Percentiles rank a stretch among this genome's conserved stretches.
phyloP scores from a whole-genome alignment of 1,139 yeast species.

The Candida glucosophila region DNA sequence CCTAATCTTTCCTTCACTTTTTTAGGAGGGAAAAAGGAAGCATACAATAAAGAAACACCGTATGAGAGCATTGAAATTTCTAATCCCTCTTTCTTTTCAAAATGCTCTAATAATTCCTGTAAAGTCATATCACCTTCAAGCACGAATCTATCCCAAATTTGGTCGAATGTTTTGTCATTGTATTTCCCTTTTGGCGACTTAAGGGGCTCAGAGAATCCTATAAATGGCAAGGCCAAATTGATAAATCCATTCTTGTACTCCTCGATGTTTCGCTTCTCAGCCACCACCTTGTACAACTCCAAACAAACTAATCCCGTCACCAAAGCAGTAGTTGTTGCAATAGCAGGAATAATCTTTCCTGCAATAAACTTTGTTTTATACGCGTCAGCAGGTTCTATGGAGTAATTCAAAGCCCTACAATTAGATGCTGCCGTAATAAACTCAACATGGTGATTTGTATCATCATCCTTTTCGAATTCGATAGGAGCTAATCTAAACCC shows the following conservation, averaged over 20 bases:
- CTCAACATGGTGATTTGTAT: constrained; percentile 90
- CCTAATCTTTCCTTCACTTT: constrained; percentile 72
- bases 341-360: constrained; percentile 95
- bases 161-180: constrained; percentile 73
- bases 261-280: constrained; percentile 64
- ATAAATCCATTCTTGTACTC: constrained; percentile 91
- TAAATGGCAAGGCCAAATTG: constrained; percentile 89
- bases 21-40: constrained; percentile 89
- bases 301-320: constrained; percentile 92
- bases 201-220: constrained; percentile 95
- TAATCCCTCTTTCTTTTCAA: constrained; percentile 73
- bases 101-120: constrained; percentile 65
- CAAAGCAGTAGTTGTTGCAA: constrained; percentile 95
- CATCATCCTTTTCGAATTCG: constrained; percentile 97
- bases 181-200: constrained; percentile 76
- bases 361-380: constrained; percentile 77
- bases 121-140: constrained; percentile 72
- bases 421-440: constrained; percentile 96
- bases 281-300: constrained; percentile 87
- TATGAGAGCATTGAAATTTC: constrained; percentile 87
- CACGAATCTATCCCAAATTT: constrained; percentile 93
- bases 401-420: constrained; percentile 87
- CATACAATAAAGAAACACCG: constrained; percentile 83
- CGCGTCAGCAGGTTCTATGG: constrained; percentile 71
- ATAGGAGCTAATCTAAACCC: constrained; percentile 82